Percentiles rank a stretch among this genome's conserved stretches.
These are phyloP conservation scores for Mallotus nudiflorus DNA, from an alignment of 345 rosid genomes.

Conservation along the genomic window DNA sequence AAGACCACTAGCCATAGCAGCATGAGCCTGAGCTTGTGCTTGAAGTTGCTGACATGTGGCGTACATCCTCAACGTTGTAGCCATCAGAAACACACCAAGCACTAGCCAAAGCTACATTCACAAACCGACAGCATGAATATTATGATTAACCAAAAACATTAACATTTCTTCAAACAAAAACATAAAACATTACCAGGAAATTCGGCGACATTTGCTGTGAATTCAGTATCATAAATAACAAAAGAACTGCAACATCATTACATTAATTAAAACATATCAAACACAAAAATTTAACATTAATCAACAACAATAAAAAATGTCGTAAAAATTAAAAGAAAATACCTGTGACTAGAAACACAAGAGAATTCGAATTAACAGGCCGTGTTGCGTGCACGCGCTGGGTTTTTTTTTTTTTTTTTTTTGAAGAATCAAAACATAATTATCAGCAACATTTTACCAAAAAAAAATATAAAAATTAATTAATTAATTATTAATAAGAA, in stretches of 20 bases:
- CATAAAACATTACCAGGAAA: conserved; percentile 17
- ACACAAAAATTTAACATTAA: neutral
- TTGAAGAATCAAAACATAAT: neutral
- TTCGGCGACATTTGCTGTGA: conserved; percentile 34
- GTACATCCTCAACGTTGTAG: conserved; percentile 33
- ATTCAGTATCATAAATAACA: conserved; percentile 32
- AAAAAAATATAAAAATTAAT: no score
- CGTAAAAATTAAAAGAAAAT: neutral
- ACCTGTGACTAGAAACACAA: conserved; percentile 35
- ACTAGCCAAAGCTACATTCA: conserved; percentile 29
- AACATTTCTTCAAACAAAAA: neutral
- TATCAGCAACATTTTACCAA: neutral
- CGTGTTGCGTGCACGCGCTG: conserved; percentile 35
- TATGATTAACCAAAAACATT: neutral
- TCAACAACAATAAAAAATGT: neutral
- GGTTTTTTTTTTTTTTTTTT: no score
- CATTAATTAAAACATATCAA: neutral
- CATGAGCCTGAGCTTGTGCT: conserved; percentile 31
- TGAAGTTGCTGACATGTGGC: conserved; percentile 38
- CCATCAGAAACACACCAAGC: conserved; percentile 35
- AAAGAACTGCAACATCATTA: conserved; percentile 20
- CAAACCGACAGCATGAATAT: neutral
- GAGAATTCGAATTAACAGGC: conserved; percentile 30
- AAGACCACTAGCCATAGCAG: conserved; percentile 30
- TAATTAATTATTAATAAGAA: no score